These are phyloP conservation scores for Schwanniomyces pseudopolymorphus DNA, from an alignment of 805 yeast genomes.

Conservation along the genomic window DNA sequence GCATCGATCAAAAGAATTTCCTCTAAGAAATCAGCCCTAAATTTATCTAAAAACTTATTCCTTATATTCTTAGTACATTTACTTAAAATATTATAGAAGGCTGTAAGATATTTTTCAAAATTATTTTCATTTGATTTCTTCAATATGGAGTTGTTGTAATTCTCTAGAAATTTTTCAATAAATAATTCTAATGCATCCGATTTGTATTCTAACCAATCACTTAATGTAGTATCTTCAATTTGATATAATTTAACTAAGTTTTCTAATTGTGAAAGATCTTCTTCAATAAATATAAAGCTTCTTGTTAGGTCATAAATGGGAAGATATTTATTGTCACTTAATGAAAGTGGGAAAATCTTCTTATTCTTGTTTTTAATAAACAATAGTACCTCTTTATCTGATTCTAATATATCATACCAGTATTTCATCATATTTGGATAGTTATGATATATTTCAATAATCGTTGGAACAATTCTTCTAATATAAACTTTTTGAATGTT, in stretches of 20 bases:
- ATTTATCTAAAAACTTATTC: not conserved
- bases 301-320: conserved; percentile 21
- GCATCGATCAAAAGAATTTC: conserved; percentile 3
- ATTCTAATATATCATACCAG: conserved; percentile 8
- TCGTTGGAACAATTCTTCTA: conserved; percentile 6
- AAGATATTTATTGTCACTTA: conserved; percentile 8
- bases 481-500: conserved; percentile 7
- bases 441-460: conserved; percentile 7
- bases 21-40: conserved; percentile 2
- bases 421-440: conserved; percentile 7
- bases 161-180: conserved; percentile 6
- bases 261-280: conserved; percentile 3
- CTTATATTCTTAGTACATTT: not conserved
- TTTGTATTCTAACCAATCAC: conserved; percentile 6
- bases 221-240: not conserved
- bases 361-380: conserved; percentile 3
- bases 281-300: conserved; percentile 13
- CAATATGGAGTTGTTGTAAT: conserved; percentile 1
- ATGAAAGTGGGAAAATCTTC: not conserved
- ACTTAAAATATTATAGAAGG: conserved; percentile 1
- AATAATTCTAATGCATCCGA: conserved; percentile 6
- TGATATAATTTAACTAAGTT: not conserved
- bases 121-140: not conserved
- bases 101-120: conserved; percentile 2
- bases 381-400: conserved; percentile 13